Evolutionary conservation across 164 flowering plant genomes (phyloP), one percentile per base, ranked within the genome.

Genomic region (Buxus sempervirens): DNA sequence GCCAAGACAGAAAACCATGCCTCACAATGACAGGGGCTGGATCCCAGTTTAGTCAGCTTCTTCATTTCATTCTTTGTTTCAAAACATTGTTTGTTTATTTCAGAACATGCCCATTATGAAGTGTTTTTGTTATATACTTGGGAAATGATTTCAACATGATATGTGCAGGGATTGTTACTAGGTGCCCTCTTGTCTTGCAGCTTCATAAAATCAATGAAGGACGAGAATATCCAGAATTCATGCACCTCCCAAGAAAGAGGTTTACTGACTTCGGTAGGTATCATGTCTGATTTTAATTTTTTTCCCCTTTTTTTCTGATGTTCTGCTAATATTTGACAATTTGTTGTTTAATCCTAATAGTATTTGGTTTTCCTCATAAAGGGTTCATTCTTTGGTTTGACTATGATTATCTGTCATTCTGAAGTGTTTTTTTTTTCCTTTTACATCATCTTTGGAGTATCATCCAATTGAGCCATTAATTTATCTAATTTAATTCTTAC

Each of bases 161-260:
- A n/a, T n/a, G n/a, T n/a, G n/a, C n/a, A n/a, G n/a, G n/a, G n/a
- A n/a, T 91, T 76, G 97, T 93, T 59, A 93, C 97, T 25, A 68
- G 98, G 54, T 87, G 98, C 16, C 97, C 98, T 14, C 93, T 93
- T 70, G 98, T 91, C 23, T 69, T 93, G 72, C 98, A 93, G 80
- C 91, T 91, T 59, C 92, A 91, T 73, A 92, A 88, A 79, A 78
- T 81, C 65, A 91, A 88, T 9, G 93, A 88, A 64, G 93, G 93
- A 24, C 80, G 90, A 73, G 98, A 93, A 79, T 91, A 89, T 76
- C 97, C 97, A 0, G 98, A 93, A 79, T 93, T 93, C 70, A 82
- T 90, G 49, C 98, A 93, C 73, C 85, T 81, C 38, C 93, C 92
- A 13, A 83, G 88, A 75, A 89, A 86, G 74, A 82, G 82, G 63